phyloP scores from a whole-genome alignment of 2,329 filamentous ascomycete species.

The Ilyonectria mors-panacis region DNA sequence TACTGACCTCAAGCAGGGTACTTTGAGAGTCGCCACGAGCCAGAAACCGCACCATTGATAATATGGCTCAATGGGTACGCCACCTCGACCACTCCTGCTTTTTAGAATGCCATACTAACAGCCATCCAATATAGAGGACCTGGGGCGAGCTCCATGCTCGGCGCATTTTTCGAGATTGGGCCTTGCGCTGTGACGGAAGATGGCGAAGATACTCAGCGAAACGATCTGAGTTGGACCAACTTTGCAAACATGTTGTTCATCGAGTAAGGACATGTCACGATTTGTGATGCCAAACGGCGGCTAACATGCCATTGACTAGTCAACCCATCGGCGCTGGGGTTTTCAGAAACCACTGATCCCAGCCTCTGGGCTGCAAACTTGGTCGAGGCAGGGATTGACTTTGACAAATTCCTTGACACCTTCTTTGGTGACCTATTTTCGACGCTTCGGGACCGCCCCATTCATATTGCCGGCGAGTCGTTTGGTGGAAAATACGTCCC shows the following conservation, averaged over 20 bases:
- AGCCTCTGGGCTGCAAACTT: not conserved
- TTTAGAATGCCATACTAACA: not conserved
- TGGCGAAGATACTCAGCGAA: not conserved
- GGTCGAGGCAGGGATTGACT: not conserved
- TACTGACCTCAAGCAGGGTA: not conserved
- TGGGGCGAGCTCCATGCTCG: not conserved
- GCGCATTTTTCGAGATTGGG: not conserved
- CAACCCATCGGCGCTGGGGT: conserved; percentile 5
- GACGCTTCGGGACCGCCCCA: not conserved
- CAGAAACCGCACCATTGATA: not conserved
- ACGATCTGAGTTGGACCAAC: not conserved
- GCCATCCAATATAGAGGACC: not conserved
- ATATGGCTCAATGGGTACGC: conserved; percentile 1
- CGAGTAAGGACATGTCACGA: not conserved
- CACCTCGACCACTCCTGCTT: not conserved
- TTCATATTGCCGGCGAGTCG: not conserved
- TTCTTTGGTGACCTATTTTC: not conserved
- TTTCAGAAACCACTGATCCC: not conserved
- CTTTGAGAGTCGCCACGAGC: not conserved
- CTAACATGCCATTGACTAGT: not conserved
- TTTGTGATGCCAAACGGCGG: not conserved
- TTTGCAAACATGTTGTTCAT: conserved; percentile 4
- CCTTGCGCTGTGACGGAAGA: not conserved
- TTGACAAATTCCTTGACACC: not conserved
- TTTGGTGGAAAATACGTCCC: not conserved